These are phyloP conservation scores for Pleurostoma richardsiae DNA, from an alignment of 2,329 filamentous ascomycete genomes.

Conservation along the genomic window DNA sequence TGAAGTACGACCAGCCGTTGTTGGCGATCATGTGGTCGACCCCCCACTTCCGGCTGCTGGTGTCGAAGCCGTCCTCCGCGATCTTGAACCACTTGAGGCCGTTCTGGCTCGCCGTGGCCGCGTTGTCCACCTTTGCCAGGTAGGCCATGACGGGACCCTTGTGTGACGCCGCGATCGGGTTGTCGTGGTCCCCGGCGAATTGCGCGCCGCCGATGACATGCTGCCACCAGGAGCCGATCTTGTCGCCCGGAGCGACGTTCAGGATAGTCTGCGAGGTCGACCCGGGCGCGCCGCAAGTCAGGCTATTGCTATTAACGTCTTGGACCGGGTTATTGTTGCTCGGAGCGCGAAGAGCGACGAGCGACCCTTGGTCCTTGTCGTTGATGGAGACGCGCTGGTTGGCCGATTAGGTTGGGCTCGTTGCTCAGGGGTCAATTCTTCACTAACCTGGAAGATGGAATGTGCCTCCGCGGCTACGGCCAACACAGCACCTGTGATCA, in stretches of 20 bases:
- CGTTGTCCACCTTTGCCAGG: slow-evolving; percentile 47
- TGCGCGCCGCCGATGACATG: slow-evolving; percentile 50
- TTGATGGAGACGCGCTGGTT: slow-evolving; percentile 39
- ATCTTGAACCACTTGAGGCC: slow-evolving; percentile 51
- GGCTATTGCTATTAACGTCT: slow-evolving; percentile 40
- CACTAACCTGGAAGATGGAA: slow-evolving; percentile 34
- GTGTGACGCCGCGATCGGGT: slow-evolving; percentile 50
- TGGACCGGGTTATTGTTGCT: slow-evolving; percentile 48
- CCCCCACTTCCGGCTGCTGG: slow-evolving; percentile 37
- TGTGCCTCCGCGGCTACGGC: slow-evolving; percentile 31
- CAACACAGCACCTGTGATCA: slow-evolving; percentile 23
- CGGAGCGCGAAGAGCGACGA: slow-evolving; percentile 41
- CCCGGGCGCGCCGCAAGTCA: slow-evolving; percentile 43
- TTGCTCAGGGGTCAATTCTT: not conserved
- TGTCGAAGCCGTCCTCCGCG: slow-evolving; percentile 42
- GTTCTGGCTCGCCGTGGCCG: slow-evolving; percentile 32
- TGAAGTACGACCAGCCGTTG: slow-evolving; percentile 41
- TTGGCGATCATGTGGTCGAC: slow-evolving; percentile 38
- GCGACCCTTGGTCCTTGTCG: slow-evolving; percentile 33
- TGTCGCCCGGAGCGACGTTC: slow-evolving; percentile 43
- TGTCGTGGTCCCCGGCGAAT: slow-evolving; percentile 40
- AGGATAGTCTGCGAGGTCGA: slow-evolving; percentile 37
- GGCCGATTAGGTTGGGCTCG: not conserved
- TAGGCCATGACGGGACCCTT: slow-evolving; percentile 50
- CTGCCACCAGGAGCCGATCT: slow-evolving; percentile 46